Percentiles rank a stretch among this genome's conserved stretches.
phyloP scores from a whole-genome alignment of 2,329 filamentous ascomycete genomes.

The Aspergillus pseudoglaucus region DNA sequence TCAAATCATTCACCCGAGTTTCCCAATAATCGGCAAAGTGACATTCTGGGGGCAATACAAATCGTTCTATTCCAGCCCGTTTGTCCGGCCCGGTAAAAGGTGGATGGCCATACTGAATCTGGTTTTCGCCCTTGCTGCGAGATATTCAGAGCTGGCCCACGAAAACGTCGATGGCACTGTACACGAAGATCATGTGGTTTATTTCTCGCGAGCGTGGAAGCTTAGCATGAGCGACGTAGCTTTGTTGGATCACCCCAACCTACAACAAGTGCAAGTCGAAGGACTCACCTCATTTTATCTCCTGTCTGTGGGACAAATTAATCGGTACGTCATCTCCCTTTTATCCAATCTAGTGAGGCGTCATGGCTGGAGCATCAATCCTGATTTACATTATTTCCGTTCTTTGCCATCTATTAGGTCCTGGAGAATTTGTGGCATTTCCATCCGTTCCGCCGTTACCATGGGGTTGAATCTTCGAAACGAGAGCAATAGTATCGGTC shows the following conservation, averaged over 20 bases:
- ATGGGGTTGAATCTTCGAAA: constrained; percentile 41
- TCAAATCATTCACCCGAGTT: constrained; percentile 32
- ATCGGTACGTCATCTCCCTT: constrained; percentile 25
- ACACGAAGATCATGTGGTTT: constrained; percentile 31
- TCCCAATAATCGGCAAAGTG: constrained; percentile 36
- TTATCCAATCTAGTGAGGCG: not conserved
- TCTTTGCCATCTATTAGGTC: constrained; percentile 22
- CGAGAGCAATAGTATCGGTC: constrained; percentile 28
- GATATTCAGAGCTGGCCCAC: constrained; percentile 27
- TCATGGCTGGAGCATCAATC: not conserved
- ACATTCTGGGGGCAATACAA: constrained; percentile 36
- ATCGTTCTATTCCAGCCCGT: constrained; percentile 27
- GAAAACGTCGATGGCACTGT: constrained; percentile 18
- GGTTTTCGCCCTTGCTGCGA: constrained; percentile 39
- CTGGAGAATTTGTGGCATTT: constrained; percentile 37
- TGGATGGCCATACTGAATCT: constrained; percentile 41
- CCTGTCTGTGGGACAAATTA: constrained; percentile 35
- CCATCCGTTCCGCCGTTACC: constrained; percentile 35
- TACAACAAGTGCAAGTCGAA: constrained; percentile 40
- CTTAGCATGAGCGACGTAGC: constrained; percentile 30
- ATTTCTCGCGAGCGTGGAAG: constrained; percentile 39
- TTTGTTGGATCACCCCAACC: constrained; percentile 34
- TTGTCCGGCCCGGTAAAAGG: constrained; percentile 29
- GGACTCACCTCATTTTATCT: constrained; percentile 38
- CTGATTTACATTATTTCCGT: constrained; percentile 1